Evolutionary conservation across 495 filamentous ascomycete species (phyloP).

Genomic region (Ascobolus immersus): DNA sequence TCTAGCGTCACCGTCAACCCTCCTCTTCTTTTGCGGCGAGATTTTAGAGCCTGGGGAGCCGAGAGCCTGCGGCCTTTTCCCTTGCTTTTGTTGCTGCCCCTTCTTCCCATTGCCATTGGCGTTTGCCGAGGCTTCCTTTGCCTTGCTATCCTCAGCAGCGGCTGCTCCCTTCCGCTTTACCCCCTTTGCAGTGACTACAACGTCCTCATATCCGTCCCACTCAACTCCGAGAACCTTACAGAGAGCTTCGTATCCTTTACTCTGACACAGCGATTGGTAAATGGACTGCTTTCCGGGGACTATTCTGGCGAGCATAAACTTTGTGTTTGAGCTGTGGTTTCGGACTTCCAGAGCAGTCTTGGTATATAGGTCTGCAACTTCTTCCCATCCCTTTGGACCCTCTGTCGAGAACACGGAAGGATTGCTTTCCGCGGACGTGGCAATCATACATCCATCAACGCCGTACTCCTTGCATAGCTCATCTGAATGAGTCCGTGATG

Average conservation of each 20-base stretch:
- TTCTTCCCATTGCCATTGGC: too few species aligned
- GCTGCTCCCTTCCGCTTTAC: slow-evolving; percentile 13
- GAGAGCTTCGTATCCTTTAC: slow-evolving; percentile 37
- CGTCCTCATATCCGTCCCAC: slow-evolving; percentile 7
- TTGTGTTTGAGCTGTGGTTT: slow-evolving; percentile 76
- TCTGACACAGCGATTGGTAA: slow-evolving; percentile 27
- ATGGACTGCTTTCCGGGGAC: slow-evolving; percentile 49
- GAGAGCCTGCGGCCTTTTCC: too few species aligned
- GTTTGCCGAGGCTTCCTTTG: too few species aligned
- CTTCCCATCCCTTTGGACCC: slow-evolving; percentile 39
- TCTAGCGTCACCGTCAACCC: too few species aligned
- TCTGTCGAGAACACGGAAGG: slow-evolving; percentile 48
- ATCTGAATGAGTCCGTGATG: slow-evolving; percentile 36
- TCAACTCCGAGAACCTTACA: slow-evolving; percentile 30
- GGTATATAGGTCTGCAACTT: slow-evolving; percentile 51
- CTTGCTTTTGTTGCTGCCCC: too few species aligned
- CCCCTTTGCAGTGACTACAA: slow-evolving; percentile 11
- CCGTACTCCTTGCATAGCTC: slow-evolving; percentile 45
- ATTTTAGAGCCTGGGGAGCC: too few species aligned
- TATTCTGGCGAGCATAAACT: slow-evolving; percentile 61
- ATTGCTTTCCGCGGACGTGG: slow-evolving; percentile 69
- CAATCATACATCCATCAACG: slow-evolving; percentile 91
- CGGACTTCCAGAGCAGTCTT: slow-evolving; percentile 42
- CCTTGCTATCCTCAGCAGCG: slow-evolving; percentile 7
- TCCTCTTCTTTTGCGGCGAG: too few species aligned